Evolutionary conservation across 257 asterid genomes (phyloP).

Genomic region (Solanum clarkiae): DNA sequence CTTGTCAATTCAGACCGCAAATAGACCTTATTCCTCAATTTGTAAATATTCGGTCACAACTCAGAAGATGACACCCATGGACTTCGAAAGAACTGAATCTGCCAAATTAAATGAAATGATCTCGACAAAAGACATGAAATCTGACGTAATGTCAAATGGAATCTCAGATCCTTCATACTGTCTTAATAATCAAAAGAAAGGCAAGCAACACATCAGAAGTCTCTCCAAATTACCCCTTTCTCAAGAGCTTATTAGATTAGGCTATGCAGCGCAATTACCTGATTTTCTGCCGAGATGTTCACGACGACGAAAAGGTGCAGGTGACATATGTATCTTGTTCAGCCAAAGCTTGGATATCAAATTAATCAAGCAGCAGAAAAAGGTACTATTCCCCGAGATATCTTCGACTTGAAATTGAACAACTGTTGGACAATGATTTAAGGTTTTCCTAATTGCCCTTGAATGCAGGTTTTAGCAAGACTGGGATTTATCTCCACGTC

Average conservation of each 20-base stretch:
- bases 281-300: conserved; percentile 45
- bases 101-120: conserved; percentile 6
- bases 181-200: conserved; percentile 12
- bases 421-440: neutral
- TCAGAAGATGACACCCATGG: conserved; percentile 2
- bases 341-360: conserved; percentile 57
- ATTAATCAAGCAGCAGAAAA: conserved; percentile 46
- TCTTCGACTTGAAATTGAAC: neutral
- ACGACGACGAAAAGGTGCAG: conserved; percentile 31
- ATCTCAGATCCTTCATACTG: conserved; percentile 10
- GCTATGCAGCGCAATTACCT: conserved; percentile 34
- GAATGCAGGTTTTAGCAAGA: conserved; percentile 39
- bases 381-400: conserved; percentile 20
- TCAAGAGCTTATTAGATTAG: conserved; percentile 64
- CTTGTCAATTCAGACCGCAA: neutral
- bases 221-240: conserved; percentile 36
- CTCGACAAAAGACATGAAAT: conserved; percentile 5
- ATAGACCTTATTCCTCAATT: conserved; percentile 6
- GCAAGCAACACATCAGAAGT: conserved; percentile 8
- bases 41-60: conserved; percentile 5
- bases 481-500: conserved; percentile 46
- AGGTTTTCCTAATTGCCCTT: neutral
- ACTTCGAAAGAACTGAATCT: conserved; percentile 12
- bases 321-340: conserved; percentile 42
- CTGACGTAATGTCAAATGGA: conserved; percentile 11